Percentiles rank a stretch among this genome's conserved stretches.
These are phyloP conservation scores for Trichoderma afroharzianum DNA, from an alignment of 2,329 filamentous ascomycete species.

Conservation along the genomic window DNA sequence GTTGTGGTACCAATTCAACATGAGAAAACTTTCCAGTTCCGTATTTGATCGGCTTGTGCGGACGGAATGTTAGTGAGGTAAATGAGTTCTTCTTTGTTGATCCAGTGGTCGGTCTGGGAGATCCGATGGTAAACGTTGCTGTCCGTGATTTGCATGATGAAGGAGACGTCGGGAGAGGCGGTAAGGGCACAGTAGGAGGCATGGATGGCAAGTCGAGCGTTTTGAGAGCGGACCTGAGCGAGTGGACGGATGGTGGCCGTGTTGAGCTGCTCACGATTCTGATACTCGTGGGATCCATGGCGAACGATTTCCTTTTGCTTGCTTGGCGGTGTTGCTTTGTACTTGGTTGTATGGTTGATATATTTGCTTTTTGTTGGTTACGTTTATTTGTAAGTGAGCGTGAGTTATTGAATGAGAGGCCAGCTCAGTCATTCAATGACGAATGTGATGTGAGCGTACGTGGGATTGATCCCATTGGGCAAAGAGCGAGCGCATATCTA, in stretches of 20 bases:
- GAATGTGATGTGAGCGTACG: not conserved
- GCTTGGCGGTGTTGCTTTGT: not conserved
- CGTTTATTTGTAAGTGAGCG: not conserved
- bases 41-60: constrained; percentile 43
- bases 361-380: not conserved
- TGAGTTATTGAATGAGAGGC: constrained; percentile 3
- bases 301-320: not conserved
- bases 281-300: constrained; percentile 14
- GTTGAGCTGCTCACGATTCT: not conserved
- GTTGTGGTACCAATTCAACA: constrained; percentile 51
- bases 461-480: not conserved
- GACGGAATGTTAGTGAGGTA: constrained; percentile 16
- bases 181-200: constrained; percentile 14
- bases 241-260: constrained; percentile 16
- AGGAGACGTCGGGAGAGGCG: constrained; percentile 8
- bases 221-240: constrained; percentile 7
- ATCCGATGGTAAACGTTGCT: not conserved
- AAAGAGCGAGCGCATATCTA: constrained; percentile 2
- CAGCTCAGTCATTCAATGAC: constrained; percentile 2
- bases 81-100: constrained; percentile 17
- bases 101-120: not conserved
- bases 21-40: constrained; percentile 41
- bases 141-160: constrained; percentile 7
- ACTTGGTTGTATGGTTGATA: not conserved
- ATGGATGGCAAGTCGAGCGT: constrained; percentile 8